Base-by-base conservation (phyloP, 1,284 basidiomycete species). In the Trichosporon sp. region DNA sequence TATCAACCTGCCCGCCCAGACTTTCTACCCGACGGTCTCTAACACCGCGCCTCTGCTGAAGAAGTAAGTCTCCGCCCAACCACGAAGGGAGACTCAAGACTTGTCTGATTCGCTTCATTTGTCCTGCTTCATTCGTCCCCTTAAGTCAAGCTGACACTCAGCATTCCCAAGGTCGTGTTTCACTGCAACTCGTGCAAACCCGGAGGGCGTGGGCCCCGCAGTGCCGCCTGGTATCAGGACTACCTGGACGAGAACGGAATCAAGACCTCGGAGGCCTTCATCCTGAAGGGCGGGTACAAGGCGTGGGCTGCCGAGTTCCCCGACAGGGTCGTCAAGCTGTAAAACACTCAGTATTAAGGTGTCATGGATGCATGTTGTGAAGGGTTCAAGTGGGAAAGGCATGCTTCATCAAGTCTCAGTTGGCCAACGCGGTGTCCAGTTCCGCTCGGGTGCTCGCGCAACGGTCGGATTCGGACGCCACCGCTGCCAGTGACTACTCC, bases 191-290 rank as follows among this genome's bases (percentile, higher is more conserved):
- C 75, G 43, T 74, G 73, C 67, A 65, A 19, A n/a, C 76, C 76
- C 6, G 73, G 71, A 1, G 80, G 79, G 0, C 78, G 81, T 4
- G 81, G 81, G 0, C 80, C 77, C 2, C 76, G 79, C 38, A 75
- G 76, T 26, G 81, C 82, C 1, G 80, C 74, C 0, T 83, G 81
- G 80, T 80, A 79, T 68, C 81, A 81, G 68, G 81, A 80, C 71
- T 73, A 69, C 19, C 71, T 81, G 19, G 75, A 79, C 68, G 74
- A 66, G 8, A n/a, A 71, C 35, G 71, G 65, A 16, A 65, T 64
- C 51, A 70, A 64, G 11, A 48, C 10, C 19, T 73, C 72, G 19
- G 71, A 72, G 37, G 74, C 77, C 0, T 70, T 74, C 2, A 77
- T 83, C 1, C 72, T 83, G 37, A 51, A 66, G n/a, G 82, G 82